Evolutionary conservation across 2,329 filamentous ascomycete species (phyloP), one percentile per base, ranked within the genome.

Genomic region (Neonectria faginata): DNA sequence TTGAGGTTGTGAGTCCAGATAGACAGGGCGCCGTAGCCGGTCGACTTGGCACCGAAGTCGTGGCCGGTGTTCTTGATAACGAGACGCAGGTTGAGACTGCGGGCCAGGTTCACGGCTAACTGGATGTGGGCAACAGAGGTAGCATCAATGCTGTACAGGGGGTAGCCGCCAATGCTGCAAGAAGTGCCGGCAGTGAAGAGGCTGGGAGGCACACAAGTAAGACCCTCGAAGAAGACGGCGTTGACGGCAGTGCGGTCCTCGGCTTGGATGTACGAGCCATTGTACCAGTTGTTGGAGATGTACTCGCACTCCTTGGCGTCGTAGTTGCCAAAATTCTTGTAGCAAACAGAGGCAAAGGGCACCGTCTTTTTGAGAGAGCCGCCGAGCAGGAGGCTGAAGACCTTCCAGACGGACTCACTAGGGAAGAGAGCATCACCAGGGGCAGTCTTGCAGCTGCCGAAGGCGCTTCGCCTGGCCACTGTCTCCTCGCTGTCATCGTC

Each of bases 11-110:
- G 79, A 7, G 78, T 81, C 76, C 79, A 80, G 50, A 82, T 70
- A 22, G 76, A 74, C 42, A 82, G 69, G 16, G 77, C 71, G 6
- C 79, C 78, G n/a, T 74, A 74, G 16, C 89, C 89, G 0, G 87
- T 87, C 0, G 85, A 88, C 51, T 86, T 85, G 56, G 88, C 89
- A 20, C 78, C 75, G 69, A 83, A 85, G 68, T 85, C 83, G 67
- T 86, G 84, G 52, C 84, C 84, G 0, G 84, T 86, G 75, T 86
- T 78, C 64, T 71, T 84, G 66, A 86, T 77, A 39, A 85, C 79
- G 22, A 86, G 74, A 11, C 83, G 83, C 10, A 85, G 73, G 72
- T 84, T 83, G 27, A 77, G 68, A 48, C 76, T 79, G 18, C 79
- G 77, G 10, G 83, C 82, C 66, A 85, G 80, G 68, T 83, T 83